phyloP scores from a whole-genome alignment of 129 eudicot genomes.

The Arctium minus region DNA sequence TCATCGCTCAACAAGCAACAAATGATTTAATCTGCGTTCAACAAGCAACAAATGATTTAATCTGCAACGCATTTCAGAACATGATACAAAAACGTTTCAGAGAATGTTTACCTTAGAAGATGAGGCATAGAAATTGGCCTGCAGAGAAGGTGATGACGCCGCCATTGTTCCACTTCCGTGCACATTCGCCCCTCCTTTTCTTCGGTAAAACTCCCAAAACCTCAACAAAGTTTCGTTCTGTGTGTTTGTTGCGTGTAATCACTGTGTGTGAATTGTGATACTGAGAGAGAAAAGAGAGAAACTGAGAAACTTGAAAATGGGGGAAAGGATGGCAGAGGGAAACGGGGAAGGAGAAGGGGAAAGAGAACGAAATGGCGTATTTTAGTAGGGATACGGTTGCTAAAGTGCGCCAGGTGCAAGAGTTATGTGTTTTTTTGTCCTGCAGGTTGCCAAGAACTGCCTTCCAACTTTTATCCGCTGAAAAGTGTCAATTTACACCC shows the following conservation, averaged over 20 bases:
- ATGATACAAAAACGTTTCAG: background rate
- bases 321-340: conserved; percentile 33
- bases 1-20: background rate
- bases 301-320: conserved; percentile 22
- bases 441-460: background rate
- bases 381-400: conserved; percentile 2
- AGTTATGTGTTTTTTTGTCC: background rate
- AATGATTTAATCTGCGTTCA: background rate
- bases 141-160: conserved; percentile 29
- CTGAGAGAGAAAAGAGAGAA: background rate
- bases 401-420: conserved; percentile 15
- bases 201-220: background rate
- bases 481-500: background rate
- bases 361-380: background rate
- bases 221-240: background rate
- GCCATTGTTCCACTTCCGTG: conserved; percentile 42
- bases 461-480: background rate
- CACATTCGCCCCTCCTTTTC: conserved; percentile 28
- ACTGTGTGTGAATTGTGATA: background rate
- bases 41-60: background rate
- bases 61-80: background rate
- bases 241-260: background rate
- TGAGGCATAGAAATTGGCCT: conserved; percentile 26
- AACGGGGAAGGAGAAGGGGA: background rate
- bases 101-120: conserved; percentile 34